Evolutionary conservation across 768 basidiomycete genomes (phyloP).

Genomic region (Agaricus bisporus): DNA sequence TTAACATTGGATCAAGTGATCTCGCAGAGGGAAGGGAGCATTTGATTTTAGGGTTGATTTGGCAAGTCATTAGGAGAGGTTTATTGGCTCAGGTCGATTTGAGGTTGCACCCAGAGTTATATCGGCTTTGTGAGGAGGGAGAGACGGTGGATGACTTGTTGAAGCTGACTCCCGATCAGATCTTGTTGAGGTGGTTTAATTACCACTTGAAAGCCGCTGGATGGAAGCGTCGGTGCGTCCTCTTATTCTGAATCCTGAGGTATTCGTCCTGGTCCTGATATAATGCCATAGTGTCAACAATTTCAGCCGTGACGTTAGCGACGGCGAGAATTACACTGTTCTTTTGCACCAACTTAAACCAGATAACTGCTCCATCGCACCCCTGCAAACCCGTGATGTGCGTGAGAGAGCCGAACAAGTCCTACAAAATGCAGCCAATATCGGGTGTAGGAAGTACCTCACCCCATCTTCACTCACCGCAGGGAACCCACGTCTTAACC

Average conservation of each 20-base stretch:
- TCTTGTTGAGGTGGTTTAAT: constrained; percentile 98
- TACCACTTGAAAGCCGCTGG: constrained; percentile 95
- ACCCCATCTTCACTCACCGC: constrained; percentile 86
- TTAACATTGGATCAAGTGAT: constrained; percentile 95
- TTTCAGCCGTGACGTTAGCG: constrained; percentile 95
- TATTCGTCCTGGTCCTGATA: constrained; percentile 12
- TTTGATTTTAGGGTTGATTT: constrained; percentile 94
- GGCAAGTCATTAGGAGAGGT: constrained; percentile 96
- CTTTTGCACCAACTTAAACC: constrained; percentile 95
- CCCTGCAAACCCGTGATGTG: constrained; percentile 80
- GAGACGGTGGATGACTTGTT: constrained; percentile 97
- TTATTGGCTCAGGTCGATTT: constrained; percentile 94
- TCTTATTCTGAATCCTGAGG: no score
- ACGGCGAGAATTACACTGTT: constrained; percentile 97
- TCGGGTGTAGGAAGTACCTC: constrained; percentile 94
- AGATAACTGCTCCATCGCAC: constrained; percentile 84
- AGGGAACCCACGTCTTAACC: constrained; percentile 95
- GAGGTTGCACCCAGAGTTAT: constrained; percentile 96
- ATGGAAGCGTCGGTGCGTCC: constrained; percentile 70
- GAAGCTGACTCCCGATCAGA: constrained; percentile 92
- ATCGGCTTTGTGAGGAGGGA: constrained; percentile 91
- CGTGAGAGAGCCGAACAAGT: constrained; percentile 89
- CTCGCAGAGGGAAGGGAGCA: constrained; percentile 92
- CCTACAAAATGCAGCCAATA: constrained; percentile 87
- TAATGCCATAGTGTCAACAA: constrained; percentile 73